Evolutionary conservation across 148 eudicot genomes (phyloP), one percentile per base, ranked within the genome.

Genomic region (Nyssa sinensis): DNA sequence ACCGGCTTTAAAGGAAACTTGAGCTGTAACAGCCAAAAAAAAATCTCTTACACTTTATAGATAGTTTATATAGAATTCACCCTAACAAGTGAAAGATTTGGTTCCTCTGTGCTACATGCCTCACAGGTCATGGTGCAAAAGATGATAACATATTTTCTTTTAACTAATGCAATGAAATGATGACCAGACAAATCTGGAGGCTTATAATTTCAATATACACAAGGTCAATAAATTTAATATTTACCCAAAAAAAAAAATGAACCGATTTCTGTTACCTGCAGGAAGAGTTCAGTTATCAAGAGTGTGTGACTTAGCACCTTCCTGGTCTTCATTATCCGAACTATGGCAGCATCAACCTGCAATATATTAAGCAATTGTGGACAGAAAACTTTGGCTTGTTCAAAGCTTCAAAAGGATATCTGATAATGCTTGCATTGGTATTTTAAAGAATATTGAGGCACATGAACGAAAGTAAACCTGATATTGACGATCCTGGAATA

Each of bases 291-390:
- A 17, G 98, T 95, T 69, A 95, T 95, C 74, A 95, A 73, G 34
- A 95, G 93, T 0, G 98, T 95, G 80, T 95, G 98, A 75, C 98
- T 95, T 39, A 92, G 91, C 75, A 95, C 88, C 78, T 95, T 95
- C 72, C 98, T 87, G 0, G 98, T 95, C 92, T 95, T 95, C 98
- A 95, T 95, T 60, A 95, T 90, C 77, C 98, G 92, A 79, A 95
- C 98, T 72, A 95, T 95, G 78, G 98, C 98, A 81, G 98, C 98
- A 81, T 94, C 98, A 78, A 94, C 87, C 98, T 94, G 88, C 74
- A 64, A 61, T 53, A 74, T 7, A 24, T 51, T 19, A 11, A 53
- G 30, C 9, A 58, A 28, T 66, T 27, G 33, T 12, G 34, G 16
- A 69, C 37, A 44, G 17, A 29, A 13, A 25, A 67, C 51, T 25